phyloP scores from a whole-genome alignment of 2,329 filamentous ascomycete genomes.

The Magnaporthiopsis poae region DNA sequence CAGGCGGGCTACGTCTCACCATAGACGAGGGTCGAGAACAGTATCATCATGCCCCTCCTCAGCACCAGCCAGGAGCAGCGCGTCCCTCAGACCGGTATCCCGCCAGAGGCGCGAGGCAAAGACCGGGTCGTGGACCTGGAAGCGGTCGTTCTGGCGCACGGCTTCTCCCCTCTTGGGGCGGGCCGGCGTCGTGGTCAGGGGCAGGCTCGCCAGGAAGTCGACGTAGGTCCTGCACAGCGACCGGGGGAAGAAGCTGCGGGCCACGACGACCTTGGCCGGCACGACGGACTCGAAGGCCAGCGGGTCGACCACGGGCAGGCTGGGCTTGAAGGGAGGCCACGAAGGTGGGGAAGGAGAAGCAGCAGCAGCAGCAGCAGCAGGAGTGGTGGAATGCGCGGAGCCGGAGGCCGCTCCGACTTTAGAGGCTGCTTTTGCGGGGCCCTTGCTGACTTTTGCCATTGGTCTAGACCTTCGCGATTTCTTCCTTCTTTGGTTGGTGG shows the following conservation, averaged over 20 bases:
- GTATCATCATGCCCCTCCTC: not conserved
- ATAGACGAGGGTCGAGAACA: not conserved
- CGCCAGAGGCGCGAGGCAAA: conserved; percentile 73
- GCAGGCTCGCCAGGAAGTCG: conserved; percentile 57
- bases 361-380: conserved; percentile 9
- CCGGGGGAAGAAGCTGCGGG: conserved; percentile 65
- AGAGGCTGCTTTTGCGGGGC: too few species aligned
- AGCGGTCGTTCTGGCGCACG: conserved; percentile 79
- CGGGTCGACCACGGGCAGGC: conserved; percentile 50
- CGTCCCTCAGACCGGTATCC: conserved; percentile 61
- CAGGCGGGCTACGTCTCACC: not conserved
- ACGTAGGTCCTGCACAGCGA: conserved; percentile 68
- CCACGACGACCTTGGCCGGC: conserved; percentile 58
- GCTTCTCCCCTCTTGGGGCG: conserved; percentile 73
- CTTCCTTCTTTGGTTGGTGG: too few species aligned
- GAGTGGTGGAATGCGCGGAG: not conserved
- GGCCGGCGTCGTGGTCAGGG: conserved; percentile 66
- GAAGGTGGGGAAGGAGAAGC: conserved; percentile 19
- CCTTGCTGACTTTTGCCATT: too few species aligned
- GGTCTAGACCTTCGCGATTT: too few species aligned
- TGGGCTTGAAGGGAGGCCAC: conserved; percentile 65
- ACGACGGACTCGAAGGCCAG: conserved; percentile 49
- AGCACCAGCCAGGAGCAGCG: conserved; percentile 33
- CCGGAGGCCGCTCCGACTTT: not conserved
- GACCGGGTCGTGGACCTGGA: conserved; percentile 63